phyloP scores from a whole-genome alignment of 2,329 filamentous ascomycete genomes.

The Corinectria fuckeliana region DNA sequence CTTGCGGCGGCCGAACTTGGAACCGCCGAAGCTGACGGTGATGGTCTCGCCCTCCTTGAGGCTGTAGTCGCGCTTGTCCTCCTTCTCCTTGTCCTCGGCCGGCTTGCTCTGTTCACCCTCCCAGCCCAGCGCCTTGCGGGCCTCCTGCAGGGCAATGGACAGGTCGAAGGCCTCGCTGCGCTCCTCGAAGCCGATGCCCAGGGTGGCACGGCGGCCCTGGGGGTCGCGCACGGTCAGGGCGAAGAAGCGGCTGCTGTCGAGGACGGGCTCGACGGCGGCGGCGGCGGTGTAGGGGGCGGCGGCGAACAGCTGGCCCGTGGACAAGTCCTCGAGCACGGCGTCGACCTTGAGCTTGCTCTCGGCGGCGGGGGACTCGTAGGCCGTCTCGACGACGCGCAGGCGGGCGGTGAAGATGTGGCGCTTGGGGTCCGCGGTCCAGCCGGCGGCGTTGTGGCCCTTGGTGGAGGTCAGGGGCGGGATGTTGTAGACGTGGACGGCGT shows the following conservation, averaged over 20 bases:
- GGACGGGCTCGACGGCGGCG: conserved; percentile 74
- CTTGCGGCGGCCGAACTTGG: conserved; percentile 58
- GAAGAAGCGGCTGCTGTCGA: conserved; percentile 85
- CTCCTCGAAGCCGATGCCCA: conserved; percentile 90
- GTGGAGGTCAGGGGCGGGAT: conserved; percentile 81
- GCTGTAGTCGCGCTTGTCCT: conserved; percentile 69
- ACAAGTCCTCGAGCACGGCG: conserved; percentile 79
- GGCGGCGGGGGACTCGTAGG: conserved; percentile 51
- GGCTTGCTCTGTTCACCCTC: conserved; percentile 51
- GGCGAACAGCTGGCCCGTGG: conserved; percentile 78
- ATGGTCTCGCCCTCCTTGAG: conserved; percentile 91
- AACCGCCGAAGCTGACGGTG: conserved; percentile 73
- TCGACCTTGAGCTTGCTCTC: conserved; percentile 71
- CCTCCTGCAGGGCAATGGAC: conserved; percentile 79
- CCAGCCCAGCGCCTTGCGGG: conserved; percentile 71
- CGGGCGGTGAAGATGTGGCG: conserved; percentile 87
- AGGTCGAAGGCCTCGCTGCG: conserved; percentile 87
- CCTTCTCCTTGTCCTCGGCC: conserved; percentile 45
- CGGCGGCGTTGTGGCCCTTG: conserved; percentile 77
- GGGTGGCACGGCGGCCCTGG: conserved; percentile 74
- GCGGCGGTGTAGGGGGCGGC: conserved; percentile 77
- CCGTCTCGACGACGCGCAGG: conserved; percentile 79
- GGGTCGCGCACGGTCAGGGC: conserved; percentile 81
- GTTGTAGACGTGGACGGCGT: conserved; percentile 82
- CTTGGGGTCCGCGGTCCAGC: conserved; percentile 75